Base-by-base conservation (phyloP, 176 grass and related monocot genomes). In the Areca catechu region DNA sequence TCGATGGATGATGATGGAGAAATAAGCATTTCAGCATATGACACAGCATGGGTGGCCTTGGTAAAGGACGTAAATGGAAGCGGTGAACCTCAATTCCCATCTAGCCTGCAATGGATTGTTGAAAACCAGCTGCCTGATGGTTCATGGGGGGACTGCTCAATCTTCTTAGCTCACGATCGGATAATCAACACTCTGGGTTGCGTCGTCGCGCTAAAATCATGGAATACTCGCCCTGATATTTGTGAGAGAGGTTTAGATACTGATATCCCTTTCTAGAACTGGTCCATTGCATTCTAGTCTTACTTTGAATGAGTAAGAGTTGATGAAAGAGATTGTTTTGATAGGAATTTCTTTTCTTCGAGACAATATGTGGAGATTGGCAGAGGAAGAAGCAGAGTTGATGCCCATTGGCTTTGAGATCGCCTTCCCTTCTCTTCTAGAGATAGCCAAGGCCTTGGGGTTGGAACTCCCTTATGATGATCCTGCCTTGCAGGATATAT, bases 321-420 rank as follows among this genome's bases (percentile, higher is more conserved):
- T 37, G 30, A 10, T 37, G 30, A 30, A 30, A 7, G 28, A 7
- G 4, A 30, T 30, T 6, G 4, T 30, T 30, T 69, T 30, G 34
- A 16, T 50, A 81, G 90, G 85, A 19, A 58, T 96, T 5, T 16
- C 19, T 4, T 97, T 85, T 51, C 74, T 98, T 19, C 63, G 75
- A 5, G 69, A 82, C 54, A 98, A 88, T 29, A 80, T 92, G 72
- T 85, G 81, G 77, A 88, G 84, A 52, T 67, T 98, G 48, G 78
- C 49, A 7, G 76, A 88, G 29, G 87, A 92, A 29, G 81, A 82
- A 5, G 69, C 50, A 0, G 87, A 92, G 66, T 69, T 62, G 7
- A 85, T 92, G 93, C 93, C 80, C 24, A 92, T 92, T n/a, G 93
- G 93, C n/a, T 98, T 98, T 29, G 93, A 98, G 71, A 81, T 98